These are phyloP conservation scores for Jaltomata sinuosa DNA, from an alignment of 257 asterid species.

Conservation along the genomic window DNA sequence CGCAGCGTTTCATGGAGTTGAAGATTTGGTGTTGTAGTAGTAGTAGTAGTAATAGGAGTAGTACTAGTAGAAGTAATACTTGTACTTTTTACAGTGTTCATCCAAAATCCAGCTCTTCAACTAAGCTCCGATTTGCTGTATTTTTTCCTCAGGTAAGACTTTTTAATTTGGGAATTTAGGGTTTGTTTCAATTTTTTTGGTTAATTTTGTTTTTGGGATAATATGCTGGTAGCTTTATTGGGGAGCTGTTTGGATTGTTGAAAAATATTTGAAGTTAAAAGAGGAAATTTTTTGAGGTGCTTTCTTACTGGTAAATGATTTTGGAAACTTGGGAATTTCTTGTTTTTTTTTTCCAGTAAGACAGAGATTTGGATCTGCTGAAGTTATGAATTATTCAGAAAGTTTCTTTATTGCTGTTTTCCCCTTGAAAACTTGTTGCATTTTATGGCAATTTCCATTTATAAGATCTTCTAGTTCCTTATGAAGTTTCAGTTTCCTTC, in stretches of 20 bases:
- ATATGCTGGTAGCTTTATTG: not conserved
- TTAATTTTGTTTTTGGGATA: not conserved
- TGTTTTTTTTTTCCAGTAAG: not conserved
- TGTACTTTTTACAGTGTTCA: constrained; percentile 28
- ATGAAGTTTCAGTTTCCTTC: not conserved
- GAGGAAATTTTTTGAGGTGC: not conserved
- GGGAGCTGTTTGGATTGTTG: not conserved
- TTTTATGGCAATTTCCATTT: constrained; percentile 1
- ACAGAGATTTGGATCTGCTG: not conserved
- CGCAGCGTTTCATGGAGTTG: constrained; percentile 70
- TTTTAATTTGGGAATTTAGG: not conserved
- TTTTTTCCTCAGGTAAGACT: not conserved
- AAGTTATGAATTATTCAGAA: not conserved
- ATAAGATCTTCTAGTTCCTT: not conserved
- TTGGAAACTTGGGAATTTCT: not conserved
- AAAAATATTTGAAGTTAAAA: not conserved
- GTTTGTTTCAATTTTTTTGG: not conserved
- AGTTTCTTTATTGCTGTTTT: not conserved
- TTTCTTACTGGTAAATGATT: not conserved
- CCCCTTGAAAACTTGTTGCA: not conserved
- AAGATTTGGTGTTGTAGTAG: constrained; percentile 68
- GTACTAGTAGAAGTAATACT: not conserved
- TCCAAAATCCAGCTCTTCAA: constrained; percentile 29
- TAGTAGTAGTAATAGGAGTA: not conserved
- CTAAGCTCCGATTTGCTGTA: constrained; percentile 25